A percentile compares a stretch with the other conserved stretches of the same genome.
phyloP scores from a whole-genome alignment of 1,284 basidiomycete species.

The Psilocybe mexicana region DNA sequence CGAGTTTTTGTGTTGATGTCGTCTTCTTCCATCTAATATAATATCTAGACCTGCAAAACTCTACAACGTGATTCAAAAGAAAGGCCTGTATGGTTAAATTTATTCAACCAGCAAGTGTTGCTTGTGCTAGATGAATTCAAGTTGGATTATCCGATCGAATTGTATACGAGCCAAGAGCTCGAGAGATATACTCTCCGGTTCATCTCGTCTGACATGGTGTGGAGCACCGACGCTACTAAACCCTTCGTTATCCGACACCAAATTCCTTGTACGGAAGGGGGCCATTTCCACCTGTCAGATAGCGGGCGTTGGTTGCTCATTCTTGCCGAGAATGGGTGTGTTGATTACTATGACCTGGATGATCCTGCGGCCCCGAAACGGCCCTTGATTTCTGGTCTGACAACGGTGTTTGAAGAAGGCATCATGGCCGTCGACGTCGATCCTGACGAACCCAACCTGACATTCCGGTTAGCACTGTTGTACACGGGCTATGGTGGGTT shows the following conservation, averaged over 20 bases:
- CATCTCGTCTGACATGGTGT: neutral
- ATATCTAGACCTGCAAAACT: neutral
- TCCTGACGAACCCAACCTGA: no score
- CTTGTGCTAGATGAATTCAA: neutral
- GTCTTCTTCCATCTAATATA: no score
- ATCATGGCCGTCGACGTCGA: no score
- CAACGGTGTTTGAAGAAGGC: no score
- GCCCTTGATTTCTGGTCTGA: neutral
- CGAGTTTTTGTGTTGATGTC: no score
- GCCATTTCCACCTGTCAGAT: neutral
- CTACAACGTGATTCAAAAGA: neutral
- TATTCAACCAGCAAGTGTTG: neutral
- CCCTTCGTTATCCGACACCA: neutral
- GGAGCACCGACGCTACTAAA: neutral
- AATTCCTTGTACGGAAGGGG: neutral
- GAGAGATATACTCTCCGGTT: neutral
- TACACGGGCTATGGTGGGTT: no score
- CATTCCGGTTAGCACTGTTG: no score
- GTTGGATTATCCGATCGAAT: constrained; percentile 1
- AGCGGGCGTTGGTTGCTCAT: constrained; percentile 3
- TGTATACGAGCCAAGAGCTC: neutral
- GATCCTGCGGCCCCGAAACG: neutral
- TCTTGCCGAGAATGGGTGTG: neutral
- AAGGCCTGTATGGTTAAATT: neutral
- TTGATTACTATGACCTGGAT: constrained; percentile 1